Base-by-base conservation (phyloP, 1,139 yeast genomes). In the Protomyces arabidopsidicola region DNA sequence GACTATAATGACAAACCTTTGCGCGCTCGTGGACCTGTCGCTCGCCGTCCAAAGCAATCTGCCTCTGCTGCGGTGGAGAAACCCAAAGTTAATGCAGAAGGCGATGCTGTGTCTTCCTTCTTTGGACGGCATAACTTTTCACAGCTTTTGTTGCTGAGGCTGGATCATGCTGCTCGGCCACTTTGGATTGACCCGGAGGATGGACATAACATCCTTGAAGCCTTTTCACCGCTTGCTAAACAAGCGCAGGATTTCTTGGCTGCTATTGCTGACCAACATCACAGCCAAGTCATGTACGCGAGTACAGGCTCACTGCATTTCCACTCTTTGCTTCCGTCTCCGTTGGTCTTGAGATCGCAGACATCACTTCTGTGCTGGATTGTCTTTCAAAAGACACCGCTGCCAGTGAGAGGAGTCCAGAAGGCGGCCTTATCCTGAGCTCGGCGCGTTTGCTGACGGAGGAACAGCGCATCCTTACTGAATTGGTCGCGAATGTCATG, bases 321-420 rank as follows among this genome's bases (percentile, higher is more conserved):
- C 91, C 98, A 0, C 78, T 93, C 58, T 95, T 95, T 73, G 98
- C 98, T 0, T 98, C 99, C 0, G 99, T 95, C 12, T 90, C 97
- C 5, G 98, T 93, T 51, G 99, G 99, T 0, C 75, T 93, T 66
- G 97, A 93, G 72, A 90, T 98, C 0, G 91, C 89, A 68, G 98
- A 93, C 75, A 95, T 93, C 67, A 88, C 95, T 39, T 84, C 91
- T 39, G 98, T 93, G 45, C 79, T 93, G 72, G 91, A 87, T 72
- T 80, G 98, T 68, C 77, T 93, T 58, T 90, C 97, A 0, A 93
- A n/a, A 93, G 73, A 97, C 93, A 1, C 98, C 98, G 0, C 93
- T 95, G 36, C 97, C 98, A 0, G 86, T n/a, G n/a, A n/a, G n/a
- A n/a, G n/a, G n/a, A n/a, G n/a, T n/a, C n/a, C n/a, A n/a, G n/a